Evolutionary conservation across 495 filamentous ascomycete species (phyloP).

Genomic region (Penicillium crystallinum): DNA sequence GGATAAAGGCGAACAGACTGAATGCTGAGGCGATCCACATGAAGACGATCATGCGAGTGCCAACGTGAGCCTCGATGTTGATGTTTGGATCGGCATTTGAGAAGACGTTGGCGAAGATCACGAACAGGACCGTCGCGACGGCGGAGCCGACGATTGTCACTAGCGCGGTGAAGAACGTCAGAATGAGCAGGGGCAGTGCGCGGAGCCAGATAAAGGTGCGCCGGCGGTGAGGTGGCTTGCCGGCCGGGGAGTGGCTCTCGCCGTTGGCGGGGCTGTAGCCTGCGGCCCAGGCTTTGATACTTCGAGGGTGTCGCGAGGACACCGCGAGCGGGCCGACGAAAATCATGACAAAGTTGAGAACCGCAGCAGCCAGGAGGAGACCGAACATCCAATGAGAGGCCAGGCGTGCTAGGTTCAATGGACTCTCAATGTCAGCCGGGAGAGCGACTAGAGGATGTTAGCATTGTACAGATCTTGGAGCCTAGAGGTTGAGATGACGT

Average conservation of each 20-base stretch:
- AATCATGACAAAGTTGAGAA: conserved; percentile 64
- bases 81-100: conserved; percentile 53
- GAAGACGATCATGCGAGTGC: conserved; percentile 73
- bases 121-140: conserved; percentile 74
- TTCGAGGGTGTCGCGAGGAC: conserved; percentile 47
- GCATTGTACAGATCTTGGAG: neutral
- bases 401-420: conserved; percentile 67
- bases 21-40: conserved; percentile 80
- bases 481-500: conserved; percentile 22
- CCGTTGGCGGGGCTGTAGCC: conserved; percentile 11
- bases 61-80: conserved; percentile 69
- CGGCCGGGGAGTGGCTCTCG: conserved; percentile 10
- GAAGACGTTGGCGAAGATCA: conserved; percentile 71
- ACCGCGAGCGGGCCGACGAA: conserved; percentile 54
- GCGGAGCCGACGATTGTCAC: conserved; percentile 63
- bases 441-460: conserved; percentile 58
- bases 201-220: conserved; percentile 43
- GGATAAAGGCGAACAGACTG: conserved; percentile 59
- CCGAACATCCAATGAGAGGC: conserved; percentile 90
- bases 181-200: conserved; percentile 49
- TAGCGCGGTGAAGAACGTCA: conserved; percentile 59
- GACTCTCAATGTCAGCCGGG: conserved; percentile 62
- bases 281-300: conserved; percentile 23
- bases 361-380: conserved; percentile 66
- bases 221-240: conserved; percentile 37